These are phyloP conservation scores for Juglanconis juglandina DNA, from an alignment of 2,329 filamentous ascomycete genomes.

Conservation along the genomic window DNA sequence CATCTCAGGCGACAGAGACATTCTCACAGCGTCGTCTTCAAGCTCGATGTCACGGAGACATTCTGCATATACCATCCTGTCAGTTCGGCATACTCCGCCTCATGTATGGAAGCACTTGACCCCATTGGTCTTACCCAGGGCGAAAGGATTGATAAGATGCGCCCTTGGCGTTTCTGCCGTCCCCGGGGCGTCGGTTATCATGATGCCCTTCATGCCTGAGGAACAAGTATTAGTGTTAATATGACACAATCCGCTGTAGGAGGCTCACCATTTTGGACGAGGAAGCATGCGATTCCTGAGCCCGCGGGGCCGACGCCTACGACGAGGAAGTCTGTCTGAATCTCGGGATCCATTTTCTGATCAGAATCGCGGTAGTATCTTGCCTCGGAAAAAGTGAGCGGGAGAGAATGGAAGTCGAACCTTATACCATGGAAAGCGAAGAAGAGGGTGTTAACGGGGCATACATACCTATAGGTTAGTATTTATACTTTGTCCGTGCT, in stretches of 20 bases:
- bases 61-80: constrained; percentile 23
- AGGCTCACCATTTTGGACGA: constrained; percentile 12
- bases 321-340: constrained; percentile 18
- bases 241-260: too few relatives aligned
- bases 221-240: not conserved
- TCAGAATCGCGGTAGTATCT: too few relatives aligned
- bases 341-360: not conserved
- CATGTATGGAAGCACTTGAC: not conserved
- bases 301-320: constrained; percentile 13
- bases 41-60: constrained; percentile 37
- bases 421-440: too few relatives aligned
- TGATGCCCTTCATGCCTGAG: constrained; percentile 9
- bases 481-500: too few relatives aligned
- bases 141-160: constrained; percentile 15
- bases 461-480: too few relatives aligned
- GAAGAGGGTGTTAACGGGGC: too few relatives aligned
- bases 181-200: constrained; percentile 4
- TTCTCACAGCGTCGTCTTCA: constrained; percentile 28
- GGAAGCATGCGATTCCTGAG: constrained; percentile 11
- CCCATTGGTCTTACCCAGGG: not conserved
- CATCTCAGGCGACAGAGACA: constrained; percentile 27
- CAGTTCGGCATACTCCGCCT: too few relatives aligned
- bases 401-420: too few relatives aligned
- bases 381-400: too few relatives aligned
- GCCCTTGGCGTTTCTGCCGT: constrained; percentile 14